Percentiles rank a stretch among this genome's conserved stretches.
Evolutionary conservation across 352 stramenopile genomes (phyloP).

Genomic region (Globisporangium acanthophoron): DNA sequence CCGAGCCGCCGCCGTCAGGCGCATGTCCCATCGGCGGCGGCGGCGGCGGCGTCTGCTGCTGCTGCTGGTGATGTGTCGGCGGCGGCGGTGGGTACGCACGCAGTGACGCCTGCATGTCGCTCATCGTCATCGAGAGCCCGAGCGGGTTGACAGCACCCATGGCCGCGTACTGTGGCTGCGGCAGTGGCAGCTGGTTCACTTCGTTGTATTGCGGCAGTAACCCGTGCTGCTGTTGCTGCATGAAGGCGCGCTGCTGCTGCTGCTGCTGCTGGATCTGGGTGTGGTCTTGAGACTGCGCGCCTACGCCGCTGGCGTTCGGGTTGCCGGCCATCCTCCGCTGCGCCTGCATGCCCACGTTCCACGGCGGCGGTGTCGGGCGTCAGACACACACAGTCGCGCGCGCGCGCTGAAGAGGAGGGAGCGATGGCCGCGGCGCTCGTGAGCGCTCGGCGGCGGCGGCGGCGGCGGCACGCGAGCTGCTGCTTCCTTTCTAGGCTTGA

Average conservation of each 20-base stretch:
- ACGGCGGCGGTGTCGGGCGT: too few species aligned
- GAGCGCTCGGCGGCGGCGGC: too few species aligned
- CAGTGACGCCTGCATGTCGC: conserved; percentile 22
- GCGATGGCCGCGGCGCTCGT: too few species aligned
- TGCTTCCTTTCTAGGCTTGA: too few species aligned
- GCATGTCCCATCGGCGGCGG: background rate
- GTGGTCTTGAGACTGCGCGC: conserved; percentile 7
- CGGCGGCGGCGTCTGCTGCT: conserved; percentile 9
- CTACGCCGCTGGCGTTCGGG: background rate
- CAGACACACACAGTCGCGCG: background rate
- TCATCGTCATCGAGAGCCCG: conserved; percentile 19
- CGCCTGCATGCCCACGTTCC: background rate
- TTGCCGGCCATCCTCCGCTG: conserved; percentile 13
- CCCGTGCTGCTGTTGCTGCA: conserved; percentile 12
- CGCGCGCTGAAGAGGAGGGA: background rate
- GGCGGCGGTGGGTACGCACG: conserved; percentile 20
- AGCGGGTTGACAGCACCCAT: conserved; percentile 11
- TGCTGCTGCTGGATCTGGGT: conserved; percentile 7
- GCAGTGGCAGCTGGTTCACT: background rate
- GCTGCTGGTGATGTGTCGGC: conserved; percentile 14
- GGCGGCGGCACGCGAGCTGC: too few species aligned
- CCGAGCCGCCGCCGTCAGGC: background rate
- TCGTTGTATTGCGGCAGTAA: background rate
- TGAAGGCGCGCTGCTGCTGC: conserved; percentile 4
- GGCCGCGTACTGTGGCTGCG: conserved; percentile 17